phyloP scores from a whole-genome alignment of 78 protist genomes.

The Planoprotostelium fungivorum region DNA sequence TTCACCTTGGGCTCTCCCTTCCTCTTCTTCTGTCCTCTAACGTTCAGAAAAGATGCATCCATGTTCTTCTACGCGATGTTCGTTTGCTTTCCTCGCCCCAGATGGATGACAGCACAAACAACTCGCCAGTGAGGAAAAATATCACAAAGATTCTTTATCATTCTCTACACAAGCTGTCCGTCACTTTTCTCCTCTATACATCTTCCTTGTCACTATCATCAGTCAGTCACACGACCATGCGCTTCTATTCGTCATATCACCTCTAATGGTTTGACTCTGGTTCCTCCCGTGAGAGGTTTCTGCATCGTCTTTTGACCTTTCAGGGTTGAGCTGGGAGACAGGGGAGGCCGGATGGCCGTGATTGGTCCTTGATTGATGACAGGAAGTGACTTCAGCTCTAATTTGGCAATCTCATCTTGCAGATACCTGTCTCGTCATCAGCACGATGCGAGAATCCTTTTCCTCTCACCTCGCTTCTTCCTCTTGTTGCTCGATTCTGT shows the following conservation, averaged over 20 bases:
- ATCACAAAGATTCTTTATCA: too few species aligned
- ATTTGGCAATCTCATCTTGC: neutral
- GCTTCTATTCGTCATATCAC: too few species aligned
- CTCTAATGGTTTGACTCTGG: neutral
- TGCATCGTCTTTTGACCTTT: neutral
- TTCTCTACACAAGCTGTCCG: too few species aligned
- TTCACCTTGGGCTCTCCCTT: neutral
- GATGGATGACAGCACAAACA: too few species aligned
- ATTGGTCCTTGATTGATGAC: neutral
- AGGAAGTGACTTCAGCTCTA: neutral
- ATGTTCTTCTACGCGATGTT: too few species aligned
- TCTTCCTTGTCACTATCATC: too few species aligned
- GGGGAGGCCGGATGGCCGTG: neutral
- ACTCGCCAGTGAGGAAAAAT: too few species aligned
- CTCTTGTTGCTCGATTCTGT: neutral
- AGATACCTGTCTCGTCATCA: neutral
- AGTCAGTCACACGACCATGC: too few species aligned
- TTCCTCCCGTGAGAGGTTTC: neutral
- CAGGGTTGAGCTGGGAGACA: neutral
- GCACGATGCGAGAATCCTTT: neutral
- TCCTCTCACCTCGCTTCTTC: neutral
- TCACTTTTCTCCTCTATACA: too few species aligned
- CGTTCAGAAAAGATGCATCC: too few species aligned
- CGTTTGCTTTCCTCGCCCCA: too few species aligned
- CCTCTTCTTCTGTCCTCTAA: too few species aligned